Conservation (phyloP, 176 grass and related monocot genomes). For the Pharus latifolius region DNA sequence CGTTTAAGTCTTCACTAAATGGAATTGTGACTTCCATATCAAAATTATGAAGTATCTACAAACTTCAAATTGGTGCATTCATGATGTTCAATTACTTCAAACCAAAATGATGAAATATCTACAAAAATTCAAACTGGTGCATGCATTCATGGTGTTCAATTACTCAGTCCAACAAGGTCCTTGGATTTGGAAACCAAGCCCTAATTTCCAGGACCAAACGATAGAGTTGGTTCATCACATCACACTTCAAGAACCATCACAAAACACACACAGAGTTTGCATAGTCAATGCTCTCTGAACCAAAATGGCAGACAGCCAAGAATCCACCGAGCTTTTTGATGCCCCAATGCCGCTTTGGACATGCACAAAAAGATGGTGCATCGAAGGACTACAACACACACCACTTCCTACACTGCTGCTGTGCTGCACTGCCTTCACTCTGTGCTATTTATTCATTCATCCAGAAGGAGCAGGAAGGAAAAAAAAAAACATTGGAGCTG, state of each 20-base stretch:
- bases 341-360: background rate
- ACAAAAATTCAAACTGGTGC: background rate
- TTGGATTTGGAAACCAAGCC: background rate
- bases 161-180: background rate
- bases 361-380: background rate
- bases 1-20: no score
- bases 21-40: no score
- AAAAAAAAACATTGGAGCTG: no score
- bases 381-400: background rate
- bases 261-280: background rate
- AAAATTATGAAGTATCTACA: no score
- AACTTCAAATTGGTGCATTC: no score
- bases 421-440: background rate
- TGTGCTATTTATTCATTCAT: no score
- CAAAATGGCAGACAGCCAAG: background rate
- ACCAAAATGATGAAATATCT: no score
- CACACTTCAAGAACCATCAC: background rate
- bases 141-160: background rate
- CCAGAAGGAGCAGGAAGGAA: no score
- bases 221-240: background rate
- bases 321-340: background rate
- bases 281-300: background rate
- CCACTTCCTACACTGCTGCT: background rate
- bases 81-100: background rate
- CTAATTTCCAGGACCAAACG: background rate